These are phyloP conservation scores for Kluyveromyces sp. DNA, from an alignment of 1,139 yeast genomes.

Conservation along the genomic window DNA sequence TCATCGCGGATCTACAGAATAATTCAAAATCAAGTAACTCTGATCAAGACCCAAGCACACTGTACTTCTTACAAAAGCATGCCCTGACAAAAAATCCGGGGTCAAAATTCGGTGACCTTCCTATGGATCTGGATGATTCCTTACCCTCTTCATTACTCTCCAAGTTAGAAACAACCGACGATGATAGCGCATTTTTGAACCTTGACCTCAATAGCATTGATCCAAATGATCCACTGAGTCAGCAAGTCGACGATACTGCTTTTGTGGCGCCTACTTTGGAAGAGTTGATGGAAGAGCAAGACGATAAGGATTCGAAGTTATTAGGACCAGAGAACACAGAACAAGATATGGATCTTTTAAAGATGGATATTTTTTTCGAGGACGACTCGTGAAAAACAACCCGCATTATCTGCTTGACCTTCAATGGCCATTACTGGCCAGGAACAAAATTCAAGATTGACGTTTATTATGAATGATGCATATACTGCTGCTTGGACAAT, in stretches of 20 bases:
- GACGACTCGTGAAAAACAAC: conserved; percentile 36
- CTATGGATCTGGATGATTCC: conserved; percentile 7
- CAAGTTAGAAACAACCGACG: conserved; percentile 8
- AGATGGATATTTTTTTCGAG: conserved; percentile 14
- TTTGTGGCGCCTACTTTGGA: conserved; percentile 30
- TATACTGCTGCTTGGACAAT: neutral
- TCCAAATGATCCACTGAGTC: conserved; percentile 1
- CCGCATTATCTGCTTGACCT: no score
- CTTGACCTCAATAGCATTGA: conserved; percentile 1
- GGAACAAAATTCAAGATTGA: no score
- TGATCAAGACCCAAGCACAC: conserved; percentile 13
- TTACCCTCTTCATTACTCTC: conserved; percentile 5
- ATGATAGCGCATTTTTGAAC: conserved; percentile 7
- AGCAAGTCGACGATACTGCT: conserved; percentile 1
- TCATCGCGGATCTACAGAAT: conserved; percentile 1
- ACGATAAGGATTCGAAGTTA: conserved; percentile 11
- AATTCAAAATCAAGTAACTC: conserved; percentile 1
- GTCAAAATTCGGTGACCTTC: conserved; percentile 5
- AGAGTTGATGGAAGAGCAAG: conserved; percentile 31
- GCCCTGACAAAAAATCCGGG: conserved; percentile 8
- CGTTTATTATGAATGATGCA: no score
- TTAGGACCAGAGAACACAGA: conserved; percentile 10
- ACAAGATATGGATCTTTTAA: conserved; percentile 16
- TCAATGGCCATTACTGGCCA: no score
- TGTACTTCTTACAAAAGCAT: conserved; percentile 13